Evolutionary conservation across 2,329 filamentous ascomycete species (phyloP).

Genomic region (Tolypocladium guangdongense): DNA sequence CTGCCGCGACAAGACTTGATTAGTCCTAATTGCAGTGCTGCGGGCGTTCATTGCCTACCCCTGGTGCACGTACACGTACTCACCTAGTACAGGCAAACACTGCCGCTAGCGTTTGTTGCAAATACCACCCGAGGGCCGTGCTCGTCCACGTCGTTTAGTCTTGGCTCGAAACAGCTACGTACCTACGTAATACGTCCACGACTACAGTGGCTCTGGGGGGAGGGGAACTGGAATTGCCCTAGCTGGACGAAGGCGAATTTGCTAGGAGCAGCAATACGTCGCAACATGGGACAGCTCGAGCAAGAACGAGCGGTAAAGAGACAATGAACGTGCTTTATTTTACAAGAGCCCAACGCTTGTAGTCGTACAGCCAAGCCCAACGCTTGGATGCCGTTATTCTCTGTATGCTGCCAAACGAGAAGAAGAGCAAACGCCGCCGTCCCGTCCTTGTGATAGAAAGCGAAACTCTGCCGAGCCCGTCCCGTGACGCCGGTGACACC

Average conservation of each 20-base stretch:
- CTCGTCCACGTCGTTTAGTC: neutral
- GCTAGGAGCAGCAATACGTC: too few species aligned
- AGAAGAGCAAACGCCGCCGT: neutral
- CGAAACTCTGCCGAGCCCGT: neutral
- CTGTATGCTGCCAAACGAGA: neutral
- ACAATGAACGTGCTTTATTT: neutral
- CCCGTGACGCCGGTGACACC: neutral
- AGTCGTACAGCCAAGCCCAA: neutral
- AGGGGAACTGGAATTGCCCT: too few species aligned
- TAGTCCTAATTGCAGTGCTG: neutral
- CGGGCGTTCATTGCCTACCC: too few species aligned
- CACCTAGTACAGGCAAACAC: neutral
- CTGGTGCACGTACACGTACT: neutral
- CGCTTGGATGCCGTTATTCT: neutral
- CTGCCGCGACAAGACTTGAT: too few species aligned
- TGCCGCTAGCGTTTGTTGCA: neutral
- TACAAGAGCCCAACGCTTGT: neutral
- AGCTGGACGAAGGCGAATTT: too few species aligned
- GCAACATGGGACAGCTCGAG: neutral
- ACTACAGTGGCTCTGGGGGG: too few species aligned
- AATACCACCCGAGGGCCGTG: neutral
- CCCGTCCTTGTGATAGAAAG: neutral
- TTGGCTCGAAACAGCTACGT: neutral
- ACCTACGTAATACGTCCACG: too few species aligned
- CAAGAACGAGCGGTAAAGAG: neutral